A percentile compares a stretch with the other conserved stretches of the same genome.
Evolutionary conservation across 225 moss, liverwort and hornwort species (phyloP).

Genomic region (Bryoerythrophyllum caledonicum): DNA sequence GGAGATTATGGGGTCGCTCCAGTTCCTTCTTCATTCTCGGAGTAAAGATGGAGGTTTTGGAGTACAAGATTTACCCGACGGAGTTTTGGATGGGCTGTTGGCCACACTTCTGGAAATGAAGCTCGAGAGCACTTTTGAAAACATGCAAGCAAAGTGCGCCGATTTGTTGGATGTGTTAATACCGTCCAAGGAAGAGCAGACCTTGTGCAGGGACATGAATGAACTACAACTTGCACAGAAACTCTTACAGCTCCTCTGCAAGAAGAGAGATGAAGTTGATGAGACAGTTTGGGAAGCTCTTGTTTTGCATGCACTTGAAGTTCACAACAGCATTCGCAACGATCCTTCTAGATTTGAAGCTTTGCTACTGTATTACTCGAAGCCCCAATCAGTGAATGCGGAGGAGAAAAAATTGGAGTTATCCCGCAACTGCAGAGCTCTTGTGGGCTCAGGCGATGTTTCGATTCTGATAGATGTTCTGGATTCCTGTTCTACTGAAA

Average conservation of each 20-base stretch:
- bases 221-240: constrained; percentile 80
- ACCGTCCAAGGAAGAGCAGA: constrained; percentile 83
- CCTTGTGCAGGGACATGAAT: constrained; percentile 69
- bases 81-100: constrained; percentile 58
- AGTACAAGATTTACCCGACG: constrained; percentile 34
- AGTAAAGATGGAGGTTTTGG: constrained; percentile 41
- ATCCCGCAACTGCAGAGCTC: constrained; percentile 56
- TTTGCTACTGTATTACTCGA: constrained; percentile 60
- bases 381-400: constrained; percentile 25
- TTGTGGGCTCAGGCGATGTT: constrained; percentile 72
- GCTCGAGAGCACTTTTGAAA: constrained; percentile 79
- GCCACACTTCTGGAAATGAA: constrained; percentile 73
- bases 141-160: constrained; percentile 65
- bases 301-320: constrained; percentile 76
- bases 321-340: constrained; percentile 61
- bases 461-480: constrained; percentile 74
- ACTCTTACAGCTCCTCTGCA: constrained; percentile 66
- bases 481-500: constrained; percentile 66
- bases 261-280: constrained; percentile 64
- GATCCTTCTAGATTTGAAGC: constrained; percentile 76
- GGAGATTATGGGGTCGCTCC: constrained; percentile 70
- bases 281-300: constrained; percentile 82
- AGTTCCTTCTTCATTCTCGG: constrained; percentile 52
- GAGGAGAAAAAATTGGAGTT: constrained; percentile 44
- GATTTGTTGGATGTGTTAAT: constrained; percentile 75